Evolutionary conservation across 1,284 basidiomycete species (phyloP).

Genomic region (Fomitopsis schrenkii): DNA sequence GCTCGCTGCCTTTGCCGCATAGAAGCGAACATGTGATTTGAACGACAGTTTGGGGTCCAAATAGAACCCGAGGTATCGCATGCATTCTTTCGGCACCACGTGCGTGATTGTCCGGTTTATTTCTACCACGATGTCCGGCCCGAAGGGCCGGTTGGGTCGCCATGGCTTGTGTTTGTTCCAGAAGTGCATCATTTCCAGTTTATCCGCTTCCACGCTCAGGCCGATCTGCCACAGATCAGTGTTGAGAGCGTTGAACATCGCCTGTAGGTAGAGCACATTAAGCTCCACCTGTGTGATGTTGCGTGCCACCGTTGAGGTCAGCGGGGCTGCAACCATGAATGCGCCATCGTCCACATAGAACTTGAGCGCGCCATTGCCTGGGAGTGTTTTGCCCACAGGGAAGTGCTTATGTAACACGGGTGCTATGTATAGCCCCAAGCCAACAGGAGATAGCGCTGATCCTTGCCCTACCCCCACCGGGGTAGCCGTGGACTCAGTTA

Average conservation of each 20-base stretch:
- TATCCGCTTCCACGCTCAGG: slow-evolving; percentile 8
- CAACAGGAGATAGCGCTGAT: slow-evolving; percentile 11
- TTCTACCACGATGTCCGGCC: not conserved
- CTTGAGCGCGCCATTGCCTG: not conserved
- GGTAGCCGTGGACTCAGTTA: not conserved
- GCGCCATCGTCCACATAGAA: not conserved
- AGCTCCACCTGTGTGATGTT: not conserved
- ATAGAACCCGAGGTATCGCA: slow-evolving; percentile 29
- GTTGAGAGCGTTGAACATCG: not conserved
- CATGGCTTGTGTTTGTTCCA: not conserved
- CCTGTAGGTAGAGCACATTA: not conserved
- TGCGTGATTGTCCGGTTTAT: fast-evolving
- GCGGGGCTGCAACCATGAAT: not conserved
- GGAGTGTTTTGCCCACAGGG: not conserved
- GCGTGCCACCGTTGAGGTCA: not conserved
- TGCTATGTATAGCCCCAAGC: slow-evolving; percentile 8
- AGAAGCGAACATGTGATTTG: slow-evolving; percentile 17
- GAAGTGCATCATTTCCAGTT: slow-evolving; percentile 13
- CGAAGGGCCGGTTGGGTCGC: not conserved
- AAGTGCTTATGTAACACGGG: slow-evolving; percentile 3
- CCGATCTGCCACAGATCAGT: not conserved
- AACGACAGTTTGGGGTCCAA: slow-evolving; percentile 25
- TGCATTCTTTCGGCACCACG: not conserved
- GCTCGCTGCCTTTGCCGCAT: too few relatives aligned
- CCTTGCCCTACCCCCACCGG: slow-evolving; percentile 12